Evolutionary conservation across 805 yeast genomes (phyloP), one percentile per base, ranked within the genome.

Genomic region (Yarrowia sp.): DNA sequence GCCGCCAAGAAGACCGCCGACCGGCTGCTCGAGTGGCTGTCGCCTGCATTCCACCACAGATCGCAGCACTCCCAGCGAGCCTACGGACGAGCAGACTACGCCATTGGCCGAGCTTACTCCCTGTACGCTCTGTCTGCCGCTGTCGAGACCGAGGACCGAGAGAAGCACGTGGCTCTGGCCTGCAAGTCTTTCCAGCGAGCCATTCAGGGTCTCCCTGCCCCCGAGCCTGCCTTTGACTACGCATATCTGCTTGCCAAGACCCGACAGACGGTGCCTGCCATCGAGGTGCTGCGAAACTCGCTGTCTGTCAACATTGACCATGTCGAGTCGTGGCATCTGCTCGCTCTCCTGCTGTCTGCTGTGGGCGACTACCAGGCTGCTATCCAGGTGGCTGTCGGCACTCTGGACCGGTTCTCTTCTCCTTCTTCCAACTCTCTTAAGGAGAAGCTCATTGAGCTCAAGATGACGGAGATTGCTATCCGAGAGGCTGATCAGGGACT

Each of bases 391-490:
- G 79, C 87, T 20, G 82, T 83, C 55, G 83, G 84, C 60, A 86
- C 86, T 0, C 74, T 84, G 42, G 81, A 82, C 67, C 42, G 55
- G 10, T 61, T 61, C 38, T 38, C 55, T 10, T 12, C 50, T 10
- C 50, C 64, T 15, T 33, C 38, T 9, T 42, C 64, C 14, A 8
- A 6, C 20, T 19, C 53, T 14, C 55, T 61, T 38, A 83, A 78
- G 86, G 83, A 68, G 82, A 87, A 68, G 74, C 87, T 65, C 15
- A 46, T 78, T 13, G 90, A 91, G 74, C 81, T 92, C 74, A 90
- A 90, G 72, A 81, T 90, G 77, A 88, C 97, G 0, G 91, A 89
- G 72, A 78, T 92, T 43, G 86, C 91, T 1, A 79, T 91, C n/a
- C 78, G 86, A 65, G 92, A 89, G 72, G 81, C 85, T 7, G 79